A percentile compares a stretch with the other conserved stretches of the same genome.
Evolutionary conservation across 768 basidiomycete species (phyloP).

Genomic region (Lactifluus piperatus): DNA sequence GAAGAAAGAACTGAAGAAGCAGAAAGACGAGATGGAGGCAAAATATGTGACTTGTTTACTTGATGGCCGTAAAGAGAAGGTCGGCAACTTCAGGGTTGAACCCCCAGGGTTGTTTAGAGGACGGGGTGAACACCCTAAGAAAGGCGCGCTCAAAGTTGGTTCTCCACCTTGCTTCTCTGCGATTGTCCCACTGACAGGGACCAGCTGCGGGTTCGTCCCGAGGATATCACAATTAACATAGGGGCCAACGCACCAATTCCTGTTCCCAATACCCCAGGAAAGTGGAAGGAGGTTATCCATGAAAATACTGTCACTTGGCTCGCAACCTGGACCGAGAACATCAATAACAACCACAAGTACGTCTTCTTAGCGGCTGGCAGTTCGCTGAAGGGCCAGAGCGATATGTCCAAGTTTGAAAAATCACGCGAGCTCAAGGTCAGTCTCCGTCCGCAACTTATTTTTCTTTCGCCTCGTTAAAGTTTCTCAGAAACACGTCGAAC

Average conservation of each 20-base stretch:
- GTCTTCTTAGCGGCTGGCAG: constrained; percentile 98
- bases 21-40: constrained; percentile 74
- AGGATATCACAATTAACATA: constrained; percentile 95
- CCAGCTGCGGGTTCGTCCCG: constrained; percentile 81
- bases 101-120: constrained; percentile 98
- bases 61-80: constrained; percentile 95
- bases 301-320: constrained; percentile 99
- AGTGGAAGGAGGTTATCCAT: constrained; percentile 82
- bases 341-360: constrained; percentile 93
- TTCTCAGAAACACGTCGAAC: constrained; percentile 75
- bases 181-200: not conserved
- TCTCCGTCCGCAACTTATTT: not conserved
- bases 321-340: constrained; percentile 98
- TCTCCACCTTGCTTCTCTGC: not conserved
- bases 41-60: constrained; percentile 82
- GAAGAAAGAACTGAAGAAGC: constrained; percentile 87
- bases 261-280: constrained; percentile 83
- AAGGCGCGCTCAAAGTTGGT: constrained; percentile 83
- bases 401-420: constrained; percentile 97
- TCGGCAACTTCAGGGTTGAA: constrained; percentile 97
- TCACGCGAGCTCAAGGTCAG: constrained; percentile 88
- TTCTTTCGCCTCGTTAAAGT: not conserved
- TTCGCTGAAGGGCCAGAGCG: constrained; percentile 95
- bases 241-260: constrained; percentile 68
- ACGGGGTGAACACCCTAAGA: constrained; percentile 97